Evolutionary conservation across 768 basidiomycete genomes (phyloP).

Genomic region (Butyriboletus loyo): DNA sequence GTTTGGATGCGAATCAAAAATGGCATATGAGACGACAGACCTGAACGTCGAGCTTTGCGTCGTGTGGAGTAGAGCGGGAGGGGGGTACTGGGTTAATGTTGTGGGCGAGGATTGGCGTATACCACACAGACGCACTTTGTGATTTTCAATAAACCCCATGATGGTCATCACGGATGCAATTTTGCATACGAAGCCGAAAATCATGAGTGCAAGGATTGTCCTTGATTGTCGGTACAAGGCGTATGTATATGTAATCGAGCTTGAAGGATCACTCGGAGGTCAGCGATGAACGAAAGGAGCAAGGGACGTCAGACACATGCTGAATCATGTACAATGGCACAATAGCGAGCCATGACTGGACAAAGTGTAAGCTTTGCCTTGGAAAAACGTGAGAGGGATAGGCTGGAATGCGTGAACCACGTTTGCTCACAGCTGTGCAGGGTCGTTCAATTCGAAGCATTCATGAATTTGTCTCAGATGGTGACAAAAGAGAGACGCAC

Average conservation of each 20-base stretch:
- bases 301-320: not conserved
- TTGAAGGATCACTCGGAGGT: constrained; percentile 13
- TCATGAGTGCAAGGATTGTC: constrained; percentile 6
- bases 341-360: constrained; percentile 2
- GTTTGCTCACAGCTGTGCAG: constrained; percentile 13
- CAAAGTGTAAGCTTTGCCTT: constrained; percentile 8
- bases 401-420: not conserved
- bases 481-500: not conserved
- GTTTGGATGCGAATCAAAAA: too few relatives aligned
- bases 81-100: too few relatives aligned
- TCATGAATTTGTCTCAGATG: not conserved
- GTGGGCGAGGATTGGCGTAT: not conserved
- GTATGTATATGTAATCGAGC: constrained; percentile 15
- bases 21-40: too few relatives aligned
- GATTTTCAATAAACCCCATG: not conserved
- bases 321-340: not conserved
- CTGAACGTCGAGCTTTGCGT: too few relatives aligned
- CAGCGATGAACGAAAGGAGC: not conserved
- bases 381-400: not conserved
- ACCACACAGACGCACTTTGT: not conserved
- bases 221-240: constrained; percentile 10
- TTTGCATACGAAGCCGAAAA: constrained; percentile 6
- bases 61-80: too few relatives aligned
- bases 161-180: not conserved
- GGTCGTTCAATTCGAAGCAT: not conserved